A percentile compares a stretch with the other conserved stretches of the same genome.
phyloP scores from a whole-genome alignment of 768 basidiomycete species.

The Psilocybe tampanensis region DNA sequence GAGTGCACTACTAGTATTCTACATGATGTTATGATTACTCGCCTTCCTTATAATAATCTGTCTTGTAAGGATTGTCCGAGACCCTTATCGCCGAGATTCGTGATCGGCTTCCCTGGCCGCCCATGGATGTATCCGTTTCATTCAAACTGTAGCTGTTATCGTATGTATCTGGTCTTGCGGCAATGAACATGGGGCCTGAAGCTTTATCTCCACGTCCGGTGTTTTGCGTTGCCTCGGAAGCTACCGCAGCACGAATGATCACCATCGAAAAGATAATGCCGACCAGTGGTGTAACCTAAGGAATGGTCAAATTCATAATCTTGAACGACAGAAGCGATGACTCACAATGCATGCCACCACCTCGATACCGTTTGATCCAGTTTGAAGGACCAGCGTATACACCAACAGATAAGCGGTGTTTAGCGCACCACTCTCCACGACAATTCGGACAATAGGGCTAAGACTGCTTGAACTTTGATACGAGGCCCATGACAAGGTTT shows the following conservation, averaged over 20 bases:
- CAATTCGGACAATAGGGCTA: constrained; percentile 15
- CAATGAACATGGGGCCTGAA: not conserved
- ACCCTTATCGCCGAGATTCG: not conserved
- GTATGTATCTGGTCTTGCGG: not conserved
- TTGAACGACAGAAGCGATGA: not conserved
- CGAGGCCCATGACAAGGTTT: not conserved
- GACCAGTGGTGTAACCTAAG: constrained; percentile 7
- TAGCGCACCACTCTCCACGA: constrained; percentile 12
- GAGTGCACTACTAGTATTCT: too few relatives aligned
- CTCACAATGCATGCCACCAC: constrained; percentile 15
- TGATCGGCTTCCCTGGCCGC: not conserved
- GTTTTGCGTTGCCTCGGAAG: not conserved
- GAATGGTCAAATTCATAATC: not conserved
- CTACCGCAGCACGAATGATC: constrained; percentile 9
- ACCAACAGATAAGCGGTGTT: constrained; percentile 16
- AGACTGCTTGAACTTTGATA: constrained; percentile 1
- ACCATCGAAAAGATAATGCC: constrained; percentile 14
- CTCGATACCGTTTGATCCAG: constrained; percentile 13
- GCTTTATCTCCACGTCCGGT: not conserved
- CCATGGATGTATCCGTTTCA: not conserved
- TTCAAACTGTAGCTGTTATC: not conserved
- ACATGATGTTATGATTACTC: not conserved
- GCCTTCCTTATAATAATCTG: not conserved
- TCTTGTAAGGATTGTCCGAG: not conserved
- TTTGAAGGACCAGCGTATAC: constrained; percentile 13